These are phyloP conservation scores for Vaccinium macrocarpon DNA, from an alignment of 148 eudicot genomes.

Conservation along the genomic window DNA sequence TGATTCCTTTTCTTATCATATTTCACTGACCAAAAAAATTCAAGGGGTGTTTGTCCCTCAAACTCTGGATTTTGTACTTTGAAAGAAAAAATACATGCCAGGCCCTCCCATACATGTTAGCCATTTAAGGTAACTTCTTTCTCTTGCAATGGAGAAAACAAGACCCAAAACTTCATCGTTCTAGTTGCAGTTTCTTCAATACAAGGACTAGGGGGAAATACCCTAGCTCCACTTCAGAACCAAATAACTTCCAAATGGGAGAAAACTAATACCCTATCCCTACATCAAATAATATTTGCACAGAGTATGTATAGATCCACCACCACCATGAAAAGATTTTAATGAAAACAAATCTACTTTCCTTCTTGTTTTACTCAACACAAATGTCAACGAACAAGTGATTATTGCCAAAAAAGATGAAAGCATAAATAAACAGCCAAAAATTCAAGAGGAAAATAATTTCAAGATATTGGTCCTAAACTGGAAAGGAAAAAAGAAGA, in stretches of 20 bases:
- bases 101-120: constrained; percentile 90
- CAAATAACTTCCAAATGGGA: background rate
- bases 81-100: constrained; percentile 84
- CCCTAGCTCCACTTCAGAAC: background rate
- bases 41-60: constrained; percentile 74
- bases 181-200: background rate
- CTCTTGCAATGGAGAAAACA: constrained; percentile 42
- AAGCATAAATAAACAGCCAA: background rate
- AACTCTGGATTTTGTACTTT: constrained; percentile 96
- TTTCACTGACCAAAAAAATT: background rate
- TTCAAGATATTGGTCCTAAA: background rate
- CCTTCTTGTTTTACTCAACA: background rate
- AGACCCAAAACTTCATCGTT: background rate
- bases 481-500: background rate
- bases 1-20: background rate
- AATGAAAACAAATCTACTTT: background rate
- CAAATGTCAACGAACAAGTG: background rate
- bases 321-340: background rate
- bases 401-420: background rate
- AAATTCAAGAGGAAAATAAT: background rate
- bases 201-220: background rate
- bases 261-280: background rate
- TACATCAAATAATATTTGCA: background rate
- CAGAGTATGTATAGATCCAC: background rate
- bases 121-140: constrained; percentile 86